phyloP scores from a whole-genome alignment of 179 eudicot genomes.

The Vitellaria paradoxa region DNA sequence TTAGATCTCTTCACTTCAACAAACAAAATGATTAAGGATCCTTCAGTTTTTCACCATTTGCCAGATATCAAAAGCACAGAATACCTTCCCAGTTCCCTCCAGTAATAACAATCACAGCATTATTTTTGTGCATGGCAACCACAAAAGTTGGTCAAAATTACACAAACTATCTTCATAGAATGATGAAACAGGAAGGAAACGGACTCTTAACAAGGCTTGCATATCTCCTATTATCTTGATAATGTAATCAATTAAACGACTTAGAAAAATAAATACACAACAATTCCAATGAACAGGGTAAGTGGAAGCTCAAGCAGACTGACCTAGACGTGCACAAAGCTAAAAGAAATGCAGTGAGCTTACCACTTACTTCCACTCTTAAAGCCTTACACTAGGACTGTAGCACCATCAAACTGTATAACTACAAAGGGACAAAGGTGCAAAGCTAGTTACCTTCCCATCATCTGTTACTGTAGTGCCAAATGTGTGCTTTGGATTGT shows the following conservation, averaged over 20 bases:
- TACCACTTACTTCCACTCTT: neutral
- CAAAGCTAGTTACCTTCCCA: conserved; percentile 59
- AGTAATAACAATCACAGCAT: too few species aligned
- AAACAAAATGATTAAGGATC: too few species aligned
- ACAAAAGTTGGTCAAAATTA: too few species aligned
- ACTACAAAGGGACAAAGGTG: conserved; percentile 1
- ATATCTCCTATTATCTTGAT: neutral
- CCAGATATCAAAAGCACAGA: too few species aligned
- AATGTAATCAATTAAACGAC: neutral
- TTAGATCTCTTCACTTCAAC: too few species aligned
- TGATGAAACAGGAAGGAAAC: too few species aligned
- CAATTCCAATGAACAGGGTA: neutral
- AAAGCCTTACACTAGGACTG: neutral
- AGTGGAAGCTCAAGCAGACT: neutral
- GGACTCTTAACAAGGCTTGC: neutral
- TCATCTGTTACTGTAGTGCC: conserved; percentile 65
- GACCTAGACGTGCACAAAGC: neutral
- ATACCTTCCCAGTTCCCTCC: too few species aligned
- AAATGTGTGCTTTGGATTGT: conserved; percentile 55
- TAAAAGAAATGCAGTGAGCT: neutral
- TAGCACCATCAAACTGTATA: neutral
- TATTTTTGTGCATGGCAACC: too few species aligned
- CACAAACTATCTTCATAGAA: too few species aligned
- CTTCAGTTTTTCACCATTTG: too few species aligned
- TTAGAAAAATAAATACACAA: neutral